A percentile compares a stretch with the other conserved stretches of the same genome.
These are phyloP conservation scores for Fusarium hostae DNA, from an alignment of 2,329 filamentous ascomycete genomes.

Conservation along the genomic window DNA sequence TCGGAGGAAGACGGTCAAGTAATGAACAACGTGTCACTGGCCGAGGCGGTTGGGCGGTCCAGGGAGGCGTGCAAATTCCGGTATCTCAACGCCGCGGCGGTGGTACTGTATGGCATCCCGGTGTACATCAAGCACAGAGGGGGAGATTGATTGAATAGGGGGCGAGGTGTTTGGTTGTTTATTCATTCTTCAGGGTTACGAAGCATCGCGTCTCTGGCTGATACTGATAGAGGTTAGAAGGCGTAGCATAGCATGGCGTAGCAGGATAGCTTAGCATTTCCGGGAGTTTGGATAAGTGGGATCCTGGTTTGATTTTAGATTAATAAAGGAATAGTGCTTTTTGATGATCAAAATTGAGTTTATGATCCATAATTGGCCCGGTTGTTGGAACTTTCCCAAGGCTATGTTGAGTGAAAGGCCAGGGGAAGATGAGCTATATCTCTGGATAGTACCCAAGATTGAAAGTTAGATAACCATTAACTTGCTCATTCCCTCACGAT, in stretches of 20 bases:
- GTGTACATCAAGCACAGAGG: conserved; percentile 72
- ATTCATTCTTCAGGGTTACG: conserved; percentile 1
- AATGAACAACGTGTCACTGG: conserved; percentile 65
- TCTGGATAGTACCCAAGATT: not conserved
- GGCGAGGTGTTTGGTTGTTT: conserved; percentile 14
- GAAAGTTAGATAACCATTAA: not conserved
- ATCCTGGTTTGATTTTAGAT: conserved; percentile 15
- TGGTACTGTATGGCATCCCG: conserved; percentile 94
- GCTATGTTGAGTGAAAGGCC: not conserved
- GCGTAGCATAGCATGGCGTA: conserved; percentile 19
- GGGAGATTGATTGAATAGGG: conserved; percentile 37
- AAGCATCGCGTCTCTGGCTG: conserved; percentile 8
- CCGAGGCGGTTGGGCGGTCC: conserved; percentile 82
- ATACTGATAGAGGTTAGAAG: conserved; percentile 10
- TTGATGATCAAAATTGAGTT: not conserved
- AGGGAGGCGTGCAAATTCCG: conserved; percentile 84
- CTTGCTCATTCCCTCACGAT: not conserved
- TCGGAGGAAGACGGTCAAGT: conserved; percentile 41
- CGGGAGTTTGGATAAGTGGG: conserved; percentile 34
- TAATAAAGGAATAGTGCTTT: conserved; percentile 22
- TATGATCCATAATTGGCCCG: not conserved
- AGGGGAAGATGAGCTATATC: not conserved
- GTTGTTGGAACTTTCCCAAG: not conserved
- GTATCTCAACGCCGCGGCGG: conserved; percentile 93
- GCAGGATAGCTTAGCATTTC: conserved; percentile 26